Percentiles rank a stretch among this genome's conserved stretches.
phyloP scores from a whole-genome alignment of 176 grass and related monocot species.

The Triticum urartu region DNA sequence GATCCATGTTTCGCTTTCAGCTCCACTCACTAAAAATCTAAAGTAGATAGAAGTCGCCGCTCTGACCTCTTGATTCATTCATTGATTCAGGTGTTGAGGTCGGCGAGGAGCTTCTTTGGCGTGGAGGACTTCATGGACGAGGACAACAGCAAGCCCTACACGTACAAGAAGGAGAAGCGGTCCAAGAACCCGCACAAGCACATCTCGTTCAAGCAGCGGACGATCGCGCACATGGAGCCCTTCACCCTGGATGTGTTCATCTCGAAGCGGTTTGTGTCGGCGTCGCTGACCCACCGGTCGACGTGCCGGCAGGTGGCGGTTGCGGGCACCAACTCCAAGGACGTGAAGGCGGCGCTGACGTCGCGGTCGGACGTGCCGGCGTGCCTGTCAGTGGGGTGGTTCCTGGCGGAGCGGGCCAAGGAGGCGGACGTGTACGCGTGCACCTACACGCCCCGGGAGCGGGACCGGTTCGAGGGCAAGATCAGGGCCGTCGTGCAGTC shows the following conservation, averaged over 20 bases:
- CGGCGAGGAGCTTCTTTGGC: constrained; percentile 85
- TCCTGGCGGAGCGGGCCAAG: constrained; percentile 75
- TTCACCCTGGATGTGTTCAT: constrained; percentile 91
- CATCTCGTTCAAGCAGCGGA: constrained; percentile 91
- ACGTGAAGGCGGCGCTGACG: constrained; percentile 64
- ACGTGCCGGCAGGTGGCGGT: constrained; percentile 91
- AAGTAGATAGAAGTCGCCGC: background rate
- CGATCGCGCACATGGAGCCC: constrained; percentile 85
- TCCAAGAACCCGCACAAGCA: constrained; percentile 89
- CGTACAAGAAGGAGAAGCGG: constrained; percentile 93
- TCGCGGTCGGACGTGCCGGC: constrained; percentile 79
- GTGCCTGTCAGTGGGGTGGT: constrained; percentile 72
- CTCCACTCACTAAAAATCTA: background rate
- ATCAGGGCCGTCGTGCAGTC: constrained; percentile 84
- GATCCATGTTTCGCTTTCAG: background rate
- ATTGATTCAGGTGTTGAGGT: constrained; percentile 47
- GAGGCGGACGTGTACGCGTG: constrained; percentile 91
- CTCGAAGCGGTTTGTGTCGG: constrained; percentile 86
- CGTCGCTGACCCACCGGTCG: constrained; percentile 72
- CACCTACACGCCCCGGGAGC: constrained; percentile 73
- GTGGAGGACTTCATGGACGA: constrained; percentile 90
- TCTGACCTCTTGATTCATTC: background rate
- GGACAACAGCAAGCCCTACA: constrained; percentile 87
- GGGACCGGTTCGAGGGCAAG: constrained; percentile 87
- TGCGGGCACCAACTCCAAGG: constrained; percentile 87